Percentiles rank a stretch among this genome's conserved stretches.
Conservation (phyloP, 1,139 yeast genomes). For the Yamadazyma atlantica region DNA sequence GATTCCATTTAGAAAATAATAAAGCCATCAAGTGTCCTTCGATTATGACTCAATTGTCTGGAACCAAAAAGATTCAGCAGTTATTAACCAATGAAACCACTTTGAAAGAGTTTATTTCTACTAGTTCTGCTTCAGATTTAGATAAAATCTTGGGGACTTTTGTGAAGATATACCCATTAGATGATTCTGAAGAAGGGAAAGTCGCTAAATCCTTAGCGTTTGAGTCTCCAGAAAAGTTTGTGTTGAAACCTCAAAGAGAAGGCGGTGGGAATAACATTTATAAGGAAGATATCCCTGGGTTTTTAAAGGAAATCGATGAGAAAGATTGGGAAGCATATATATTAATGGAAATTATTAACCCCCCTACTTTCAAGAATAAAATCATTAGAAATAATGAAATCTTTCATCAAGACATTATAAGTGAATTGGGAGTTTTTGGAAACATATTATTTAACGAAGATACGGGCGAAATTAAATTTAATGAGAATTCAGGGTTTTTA, state of each 20-base stretch:
- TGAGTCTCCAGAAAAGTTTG: conserved; percentile 66
- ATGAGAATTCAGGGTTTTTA: conserved; percentile 79
- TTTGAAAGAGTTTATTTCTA: conserved; percentile 48
- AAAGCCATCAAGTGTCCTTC: conserved; percentile 91
- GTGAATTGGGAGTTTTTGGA: conserved; percentile 92
- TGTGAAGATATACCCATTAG: conserved; percentile 85
- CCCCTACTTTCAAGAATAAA: conserved; percentile 65
- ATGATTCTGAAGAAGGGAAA: conserved; percentile 62
- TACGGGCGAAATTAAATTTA: conserved; percentile 54
- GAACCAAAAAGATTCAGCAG: conserved; percentile 92
- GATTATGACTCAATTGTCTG: conserved; percentile 82
- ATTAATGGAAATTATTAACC: conserved; percentile 87
- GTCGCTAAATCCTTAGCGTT: conserved; percentile 68
- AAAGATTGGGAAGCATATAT: conserved; percentile 88
- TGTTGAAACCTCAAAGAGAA: conserved; percentile 94
- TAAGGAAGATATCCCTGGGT: conserved; percentile 76
- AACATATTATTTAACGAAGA: conserved; percentile 70
- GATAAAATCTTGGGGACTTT: conserved; percentile 57
- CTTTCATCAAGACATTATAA: conserved; percentile 66
- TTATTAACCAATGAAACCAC: conserved; percentile 59
- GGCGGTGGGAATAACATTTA: conserved; percentile 94
- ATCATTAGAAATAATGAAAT: conserved; percentile 68
- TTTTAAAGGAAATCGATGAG: conserved; percentile 60
- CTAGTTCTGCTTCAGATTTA: conserved; percentile 22
- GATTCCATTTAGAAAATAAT: conserved; percentile 69